Conservation (phyloP, 2,329 filamentous ascomycete species). For the Epichloe festucae region DNA sequence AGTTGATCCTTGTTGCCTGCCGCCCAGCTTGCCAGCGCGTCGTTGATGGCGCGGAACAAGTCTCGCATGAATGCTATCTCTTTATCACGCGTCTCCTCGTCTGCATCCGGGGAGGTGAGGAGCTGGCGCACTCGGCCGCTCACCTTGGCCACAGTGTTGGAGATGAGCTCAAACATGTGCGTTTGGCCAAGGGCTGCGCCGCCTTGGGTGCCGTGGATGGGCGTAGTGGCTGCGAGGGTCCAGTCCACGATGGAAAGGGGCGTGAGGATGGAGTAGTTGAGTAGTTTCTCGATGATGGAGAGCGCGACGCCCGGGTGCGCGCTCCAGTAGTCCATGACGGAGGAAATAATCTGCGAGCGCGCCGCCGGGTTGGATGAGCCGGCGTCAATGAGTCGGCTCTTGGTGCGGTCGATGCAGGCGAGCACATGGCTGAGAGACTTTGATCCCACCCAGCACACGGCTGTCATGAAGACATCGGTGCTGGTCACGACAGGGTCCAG, state of each 20-base stretch:
- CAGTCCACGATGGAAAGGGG: constrained; percentile 79
- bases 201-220: constrained; percentile 37
- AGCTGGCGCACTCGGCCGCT: constrained; percentile 77
- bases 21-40: constrained; percentile 61
- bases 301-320: constrained; percentile 86
- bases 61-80: constrained; percentile 66
- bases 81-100: constrained; percentile 52
- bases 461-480: constrained; percentile 86
- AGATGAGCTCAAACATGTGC: constrained; percentile 81
- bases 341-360: constrained; percentile 75
- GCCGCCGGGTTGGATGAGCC: constrained; percentile 63
- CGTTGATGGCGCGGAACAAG: constrained; percentile 70
- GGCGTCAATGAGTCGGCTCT: constrained; percentile 72
- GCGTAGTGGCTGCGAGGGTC: constrained; percentile 52
- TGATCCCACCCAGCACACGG: constrained; percentile 83
- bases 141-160: constrained; percentile 80
- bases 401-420: constrained; percentile 89
- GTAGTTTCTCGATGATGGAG: constrained; percentile 86
- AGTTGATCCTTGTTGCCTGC: constrained; percentile 60
- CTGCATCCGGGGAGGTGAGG: constrained; percentile 45
- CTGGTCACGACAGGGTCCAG: constrained; percentile 74
- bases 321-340: constrained; percentile 85
- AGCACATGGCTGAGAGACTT: constrained; percentile 95
- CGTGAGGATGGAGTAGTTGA: constrained; percentile 92
- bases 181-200: constrained; percentile 64